Base-by-base conservation (phyloP, 2,329 filamentous ascomycete genomes). In the Trichoderma breve region DNA sequence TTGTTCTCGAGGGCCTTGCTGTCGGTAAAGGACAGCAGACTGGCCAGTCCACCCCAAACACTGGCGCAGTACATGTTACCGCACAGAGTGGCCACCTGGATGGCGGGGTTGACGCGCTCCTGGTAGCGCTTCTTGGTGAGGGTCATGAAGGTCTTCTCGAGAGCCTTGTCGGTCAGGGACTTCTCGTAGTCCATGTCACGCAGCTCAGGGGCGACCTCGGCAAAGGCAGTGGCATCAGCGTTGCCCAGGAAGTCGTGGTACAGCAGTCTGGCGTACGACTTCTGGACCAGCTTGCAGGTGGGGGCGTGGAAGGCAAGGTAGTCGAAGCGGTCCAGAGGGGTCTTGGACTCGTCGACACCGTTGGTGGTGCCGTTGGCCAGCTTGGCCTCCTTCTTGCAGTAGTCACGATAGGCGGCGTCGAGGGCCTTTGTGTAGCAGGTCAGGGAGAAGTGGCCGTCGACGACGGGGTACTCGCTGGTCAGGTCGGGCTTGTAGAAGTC, bases 401-500 rank as follows among this genome's bases (percentile, higher is more conserved):
- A 96, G 74, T 91, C 92, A 80, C 91, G 90, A 87, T 96, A 96
- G 83, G 92, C 91, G 71, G 89, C 88, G 80, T 95, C 93, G 30
- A 95, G 90, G 65, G 93, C 92, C 85, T 93, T 88, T 75, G 87
- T 92, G 84, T 95, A 95, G 88, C 93, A 95, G 82, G 86, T 91
- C 81, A 94, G 82, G 63, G 93, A 95, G 87, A 90, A 94, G 82
- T 95, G 92, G 73, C 93, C 93, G 78, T 95, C 93, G 72, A 95
- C 93, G 79, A 93, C 91, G 75, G 93, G 93, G 85, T 95, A 95
- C 84, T 95, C 93, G 88, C 91, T 93, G 79, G 92, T 92, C 76
- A 95, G 86, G 83, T 95, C 93, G 78, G 93, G 92, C 90, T 95
- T 95, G 90, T 94, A 95, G 82, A 95, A 95, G 83, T 95, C 93